These are phyloP conservation scores for Xylaria sp. DNA, from an alignment of 2,329 filamentous ascomycete species.

Conservation along the genomic window DNA sequence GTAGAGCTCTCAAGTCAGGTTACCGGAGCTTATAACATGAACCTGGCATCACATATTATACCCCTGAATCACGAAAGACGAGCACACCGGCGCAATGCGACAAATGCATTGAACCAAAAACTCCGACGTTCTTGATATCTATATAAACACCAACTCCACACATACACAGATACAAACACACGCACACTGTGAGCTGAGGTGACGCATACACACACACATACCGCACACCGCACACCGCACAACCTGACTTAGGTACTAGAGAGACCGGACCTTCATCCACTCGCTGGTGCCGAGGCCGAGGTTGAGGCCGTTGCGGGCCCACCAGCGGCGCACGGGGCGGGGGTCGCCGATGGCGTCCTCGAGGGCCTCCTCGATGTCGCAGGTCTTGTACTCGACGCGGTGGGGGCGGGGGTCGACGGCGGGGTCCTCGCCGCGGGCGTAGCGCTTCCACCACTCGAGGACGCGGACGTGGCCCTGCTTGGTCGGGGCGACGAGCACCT, in stretches of 20 bases:
- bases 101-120: too few relatives aligned
- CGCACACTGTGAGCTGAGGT: too few relatives aligned
- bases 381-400: slow-evolving; percentile 89
- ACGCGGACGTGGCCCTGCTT: slow-evolving; percentile 83
- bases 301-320: slow-evolving; percentile 82
- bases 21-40: too few relatives aligned
- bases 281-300: slow-evolving; percentile 81
- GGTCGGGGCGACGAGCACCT: slow-evolving; percentile 84
- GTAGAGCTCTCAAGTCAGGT: too few relatives aligned
- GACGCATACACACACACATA: not conserved
- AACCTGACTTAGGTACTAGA: too few relatives aligned
- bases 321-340: slow-evolving; percentile 79
- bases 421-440: slow-evolving; percentile 56
- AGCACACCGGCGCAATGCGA: too few relatives aligned
- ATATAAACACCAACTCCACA: too few relatives aligned
- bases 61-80: too few relatives aligned
- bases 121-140: too few relatives aligned
- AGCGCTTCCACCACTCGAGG: slow-evolving; percentile 89
- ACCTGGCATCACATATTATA: too few relatives aligned
- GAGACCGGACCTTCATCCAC: slow-evolving; percentile 81
- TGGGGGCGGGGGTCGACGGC: slow-evolving; percentile 60
- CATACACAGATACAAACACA: too few relatives aligned
- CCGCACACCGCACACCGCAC: not conserved
- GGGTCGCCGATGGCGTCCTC: slow-evolving; percentile 82
- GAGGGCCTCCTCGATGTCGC: slow-evolving; percentile 91